phyloP scores from a whole-genome alignment of 2,329 filamentous ascomycete genomes.

The Phyllosticta citribraziliensis region DNA sequence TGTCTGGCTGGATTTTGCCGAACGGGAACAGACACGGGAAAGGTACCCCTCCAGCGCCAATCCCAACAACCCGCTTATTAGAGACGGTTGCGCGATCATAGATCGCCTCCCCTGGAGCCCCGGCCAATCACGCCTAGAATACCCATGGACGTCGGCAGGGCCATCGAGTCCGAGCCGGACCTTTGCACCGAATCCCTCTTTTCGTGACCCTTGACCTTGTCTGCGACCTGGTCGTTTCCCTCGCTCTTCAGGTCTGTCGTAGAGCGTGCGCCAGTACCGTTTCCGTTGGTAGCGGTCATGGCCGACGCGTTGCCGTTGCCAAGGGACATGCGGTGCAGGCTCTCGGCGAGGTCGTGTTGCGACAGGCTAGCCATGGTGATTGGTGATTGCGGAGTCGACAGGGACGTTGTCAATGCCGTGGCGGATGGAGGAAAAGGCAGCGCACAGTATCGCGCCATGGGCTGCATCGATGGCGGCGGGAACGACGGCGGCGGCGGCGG shows the following conservation, averaged over 20 bases:
- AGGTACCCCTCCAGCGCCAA: not conserved
- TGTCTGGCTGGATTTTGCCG: not conserved
- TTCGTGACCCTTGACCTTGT: not conserved
- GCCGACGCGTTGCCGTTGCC: not conserved
- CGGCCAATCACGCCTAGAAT: constrained; percentile 6
- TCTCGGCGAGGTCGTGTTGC: not conserved
- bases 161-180: not conserved
- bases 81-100: not conserved
- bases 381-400: constrained; percentile 7
- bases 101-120: constrained; percentile 1
- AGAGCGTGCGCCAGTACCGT: not conserved
- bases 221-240: not conserved
- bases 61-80: not conserved
- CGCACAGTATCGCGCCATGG: not conserved
- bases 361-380: not conserved
- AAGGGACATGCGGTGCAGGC: constrained; percentile 2
- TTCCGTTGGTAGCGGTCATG: not conserved
- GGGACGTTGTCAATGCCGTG: not conserved
- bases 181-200: constrained; percentile 8
- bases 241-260: not conserved
- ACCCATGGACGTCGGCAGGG: not conserved
- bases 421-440: not conserved
- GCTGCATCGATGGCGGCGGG: not conserved
- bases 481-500: constrained; percentile 4
- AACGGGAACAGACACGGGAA: not conserved